Base-by-base conservation (phyloP, 805 yeast species). In the Lachancea sp. region DNA sequence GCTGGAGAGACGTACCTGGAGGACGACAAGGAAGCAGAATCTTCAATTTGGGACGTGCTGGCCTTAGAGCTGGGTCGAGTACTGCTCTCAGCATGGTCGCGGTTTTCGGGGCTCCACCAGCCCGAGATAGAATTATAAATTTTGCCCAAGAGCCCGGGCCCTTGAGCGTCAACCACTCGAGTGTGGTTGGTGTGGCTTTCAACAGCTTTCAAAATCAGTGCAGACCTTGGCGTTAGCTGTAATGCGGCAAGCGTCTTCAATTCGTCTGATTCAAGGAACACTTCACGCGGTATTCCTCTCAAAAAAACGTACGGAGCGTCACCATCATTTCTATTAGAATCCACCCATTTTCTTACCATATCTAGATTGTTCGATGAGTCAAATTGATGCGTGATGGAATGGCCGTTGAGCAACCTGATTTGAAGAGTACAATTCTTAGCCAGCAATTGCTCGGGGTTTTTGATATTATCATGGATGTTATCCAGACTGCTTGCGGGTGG, bases 351-450 rank as follows among this genome's bases (percentile, higher is more conserved):
- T 43, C 95, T 69, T 2, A 87, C 89, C 38, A 72, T 74, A 16
- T 65, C 65, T 31, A 87, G 66, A 1, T 77, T 74, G 10, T 72
- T 69, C 2, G 53, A 47, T 1, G 74, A 60, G 1, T 56, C 48
- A 53, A 86, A 85, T 18, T 68, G 68, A 38, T 77, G 72, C 44
- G 71, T 74, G 3, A 82, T 46, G 1, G 83, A 68, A 11, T 70
- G 66, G 0, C 95, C 91, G 62, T 86, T 84, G 38, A 86, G 72
- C 32, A 84, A 66, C 52, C 85, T 77, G 11, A 87, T 69, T n/a
- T 78, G 73, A 11, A 82, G 62, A 0, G 70, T 60, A 50, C 86
- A 68, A 17, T 37, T 53, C 34, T 43, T 58, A 42, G 52, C 48
- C 44, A 37, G 61, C 45, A 44, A 51, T 45, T 34, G 57, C 36